Evolutionary conservation across 257 asterid species (phyloP), one percentile per base, ranked within the genome.

Genomic region (Gynochthodes officinalis): DNA sequence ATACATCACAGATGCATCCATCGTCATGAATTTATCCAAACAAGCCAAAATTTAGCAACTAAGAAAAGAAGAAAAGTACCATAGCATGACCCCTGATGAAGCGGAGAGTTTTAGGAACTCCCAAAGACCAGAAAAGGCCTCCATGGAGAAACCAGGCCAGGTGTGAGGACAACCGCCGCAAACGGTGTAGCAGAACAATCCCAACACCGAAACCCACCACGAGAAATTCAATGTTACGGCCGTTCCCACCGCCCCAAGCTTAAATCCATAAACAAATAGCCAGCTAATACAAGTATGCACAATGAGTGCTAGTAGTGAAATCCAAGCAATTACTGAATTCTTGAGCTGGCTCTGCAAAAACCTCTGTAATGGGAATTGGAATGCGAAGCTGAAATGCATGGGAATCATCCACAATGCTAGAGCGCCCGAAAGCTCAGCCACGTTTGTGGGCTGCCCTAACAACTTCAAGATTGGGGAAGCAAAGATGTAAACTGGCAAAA

Each of bases 21-120:
- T 37, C 42, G 6, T 37, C 42, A 37, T 37, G 42, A 37, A 37
- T 37, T 37, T 37, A 37, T 3, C 7, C 42, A 37, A n/a, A n/a
- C n/a, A n/a, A n/a, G n/a, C n/a, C n/a, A 37, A 37, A 37, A 37
- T 37, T 3, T 2, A 7, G 6, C 3, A 37, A 37, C 3, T 2
- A 37, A 37, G 5, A 28, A 18, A 44, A 46, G 48, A 19, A 67
- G 13, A 39, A 18, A 69, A 53, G 6, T 76, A 93, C 96, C 98
- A 91, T 10, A 93, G 81, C 98, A 93, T 93, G 85, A 91, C 91
- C 0, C 98, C 98, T 21, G 98, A 94, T 30, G 97, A 89, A 35
- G 88, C 83, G 0, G 97, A 94, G 30, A 94, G 89, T 70, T 91
- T 91, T 0, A 87, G 40, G 62, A 94, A 94, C 1, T 84, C 92